Evolutionary conservation across 2,329 filamentous ascomycete species (phyloP).

Genomic region (Onygenales sp.): DNA sequence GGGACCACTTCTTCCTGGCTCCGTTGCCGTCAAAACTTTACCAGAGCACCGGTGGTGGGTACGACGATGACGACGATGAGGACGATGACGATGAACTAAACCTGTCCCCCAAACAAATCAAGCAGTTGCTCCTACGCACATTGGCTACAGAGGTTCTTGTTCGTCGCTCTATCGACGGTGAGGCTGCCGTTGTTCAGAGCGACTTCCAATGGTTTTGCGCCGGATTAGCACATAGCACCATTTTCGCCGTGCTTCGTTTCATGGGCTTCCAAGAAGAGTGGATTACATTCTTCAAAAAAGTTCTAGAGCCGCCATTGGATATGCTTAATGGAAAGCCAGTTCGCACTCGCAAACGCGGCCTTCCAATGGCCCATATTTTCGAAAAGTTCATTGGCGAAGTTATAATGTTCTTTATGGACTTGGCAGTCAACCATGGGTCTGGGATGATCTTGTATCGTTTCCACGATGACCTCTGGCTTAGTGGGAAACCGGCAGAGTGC

Average conservation of each 20-base stretch:
- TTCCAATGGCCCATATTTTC: slow-evolving; percentile 37
- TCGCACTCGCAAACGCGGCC: slow-evolving; percentile 35
- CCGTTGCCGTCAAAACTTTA: slow-evolving; percentile 21
- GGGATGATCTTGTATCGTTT: slow-evolving; percentile 38
- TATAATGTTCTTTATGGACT: slow-evolving; percentile 40
- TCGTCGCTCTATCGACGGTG: slow-evolving; percentile 23
- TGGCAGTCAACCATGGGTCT: slow-evolving; percentile 36
- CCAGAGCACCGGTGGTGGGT: slow-evolving; percentile 18
- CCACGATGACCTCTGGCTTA: slow-evolving; percentile 43
- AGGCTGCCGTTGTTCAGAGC: slow-evolving; percentile 32
- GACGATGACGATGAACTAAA: slow-evolving; percentile 6
- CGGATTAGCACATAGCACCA: slow-evolving; percentile 36
- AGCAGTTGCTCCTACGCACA: slow-evolving; percentile 31
- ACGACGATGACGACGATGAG: slow-evolving; percentile 13
- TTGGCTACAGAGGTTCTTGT: slow-evolving; percentile 30
- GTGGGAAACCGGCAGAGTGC: slow-evolving; percentile 32
- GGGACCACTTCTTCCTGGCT: slow-evolving; percentile 24
- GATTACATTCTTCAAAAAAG: slow-evolving; percentile 37
- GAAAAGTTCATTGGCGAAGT: slow-evolving; percentile 41
- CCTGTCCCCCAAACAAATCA: slow-evolving; percentile 21
- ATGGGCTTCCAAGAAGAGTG: slow-evolving; percentile 36
- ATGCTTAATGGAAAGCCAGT: slow-evolving; percentile 24
- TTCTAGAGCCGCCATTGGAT: slow-evolving; percentile 38
- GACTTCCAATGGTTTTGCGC: slow-evolving; percentile 37
- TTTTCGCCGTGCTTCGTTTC: slow-evolving; percentile 35